These are phyloP conservation scores for Solioccasus polychromus DNA, from an alignment of 768 basidiomycete genomes.

Conservation along the genomic window DNA sequence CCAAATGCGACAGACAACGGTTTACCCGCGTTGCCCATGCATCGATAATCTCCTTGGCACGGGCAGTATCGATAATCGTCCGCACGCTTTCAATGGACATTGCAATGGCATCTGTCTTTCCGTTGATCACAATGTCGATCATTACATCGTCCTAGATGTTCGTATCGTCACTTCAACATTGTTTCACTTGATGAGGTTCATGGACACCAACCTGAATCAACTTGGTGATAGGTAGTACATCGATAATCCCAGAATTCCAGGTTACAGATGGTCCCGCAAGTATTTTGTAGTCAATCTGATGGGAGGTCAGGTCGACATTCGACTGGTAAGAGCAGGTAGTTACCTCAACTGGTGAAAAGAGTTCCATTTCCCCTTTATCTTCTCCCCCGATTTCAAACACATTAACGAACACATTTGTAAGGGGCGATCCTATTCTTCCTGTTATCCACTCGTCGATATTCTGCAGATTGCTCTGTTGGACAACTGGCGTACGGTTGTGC, in stretches of 20 bases:
- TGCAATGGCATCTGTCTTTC: constrained; percentile 14
- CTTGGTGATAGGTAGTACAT: constrained; percentile 19
- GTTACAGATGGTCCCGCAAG: constrained; percentile 16
- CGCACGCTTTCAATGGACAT: constrained; percentile 22
- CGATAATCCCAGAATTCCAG: constrained; percentile 12
- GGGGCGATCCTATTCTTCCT: constrained; percentile 23
- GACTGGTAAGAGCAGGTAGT: constrained; percentile 4
- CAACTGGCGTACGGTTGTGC: constrained; percentile 33
- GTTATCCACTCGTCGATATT: constrained; percentile 38
- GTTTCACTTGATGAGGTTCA: background rate
- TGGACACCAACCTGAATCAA: constrained; percentile 23
- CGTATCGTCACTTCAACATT: background rate
- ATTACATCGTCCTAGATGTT: constrained; percentile 33
- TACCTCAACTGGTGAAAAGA: constrained; percentile 37
- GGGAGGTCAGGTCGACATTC: background rate
- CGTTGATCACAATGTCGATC: constrained; percentile 29
- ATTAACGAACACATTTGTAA: constrained; percentile 46
- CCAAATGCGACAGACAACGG: constrained; percentile 5
- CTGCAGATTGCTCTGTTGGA: constrained; percentile 40
- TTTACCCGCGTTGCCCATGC: constrained; percentile 21
- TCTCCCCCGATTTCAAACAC: constrained; percentile 37
- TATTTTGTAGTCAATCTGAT: constrained; percentile 37
- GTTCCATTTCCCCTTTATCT: constrained; percentile 5
- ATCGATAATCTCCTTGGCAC: constrained; percentile 17
- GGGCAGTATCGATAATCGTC: constrained; percentile 11